Conservation (phyloP, 306 rosid genomes). For the Acacia crassicarpa region DNA sequence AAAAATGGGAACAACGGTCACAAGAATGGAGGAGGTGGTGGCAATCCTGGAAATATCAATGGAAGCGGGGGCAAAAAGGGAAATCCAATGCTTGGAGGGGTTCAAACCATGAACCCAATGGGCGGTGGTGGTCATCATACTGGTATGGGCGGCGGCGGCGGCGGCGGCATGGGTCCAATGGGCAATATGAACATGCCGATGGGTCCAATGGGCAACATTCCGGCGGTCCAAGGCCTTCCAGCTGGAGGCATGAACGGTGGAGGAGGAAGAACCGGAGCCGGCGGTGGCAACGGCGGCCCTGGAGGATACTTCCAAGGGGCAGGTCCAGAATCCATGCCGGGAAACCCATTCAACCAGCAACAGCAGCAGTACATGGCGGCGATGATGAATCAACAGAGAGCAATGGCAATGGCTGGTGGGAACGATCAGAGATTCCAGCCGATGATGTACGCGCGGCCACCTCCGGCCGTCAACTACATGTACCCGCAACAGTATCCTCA, state of each 20-base stretch:
- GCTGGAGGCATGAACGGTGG: slow-evolving; percentile 51
- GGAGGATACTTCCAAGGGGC: slow-evolving; percentile 47
- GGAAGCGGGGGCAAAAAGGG: slow-evolving; percentile 40
- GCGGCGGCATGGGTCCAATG: slow-evolving; percentile 44
- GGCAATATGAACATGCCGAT: not conserved
- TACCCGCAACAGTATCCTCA: slow-evolving; percentile 45
- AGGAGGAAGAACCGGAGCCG: not conserved
- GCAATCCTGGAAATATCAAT: slow-evolving; percentile 22
- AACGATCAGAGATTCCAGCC: slow-evolving; percentile 72
- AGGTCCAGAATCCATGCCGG: slow-evolving; percentile 52
- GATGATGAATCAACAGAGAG: slow-evolving; percentile 76
- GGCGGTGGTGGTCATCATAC: no score
- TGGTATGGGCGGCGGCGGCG: slow-evolving; percentile 36
- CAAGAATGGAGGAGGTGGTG: slow-evolving; percentile 2
- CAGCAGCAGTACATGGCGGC: slow-evolving; percentile 60
- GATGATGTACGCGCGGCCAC: slow-evolving; percentile 79
- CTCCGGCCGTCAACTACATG: slow-evolving; percentile 58
- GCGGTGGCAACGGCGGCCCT: slow-evolving; percentile 3
- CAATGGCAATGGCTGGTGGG: slow-evolving; percentile 34
- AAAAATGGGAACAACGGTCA: slow-evolving; percentile 32
- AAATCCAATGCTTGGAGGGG: slow-evolving; percentile 40
- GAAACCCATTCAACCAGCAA: slow-evolving; percentile 68
- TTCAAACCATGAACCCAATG: slow-evolving; percentile 45
- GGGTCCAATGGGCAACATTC: slow-evolving; percentile 31
- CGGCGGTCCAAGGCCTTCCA: slow-evolving; percentile 79